Conservation (phyloP, 139 green algal species). For the Pseudopediastrum boryanum region DNA sequence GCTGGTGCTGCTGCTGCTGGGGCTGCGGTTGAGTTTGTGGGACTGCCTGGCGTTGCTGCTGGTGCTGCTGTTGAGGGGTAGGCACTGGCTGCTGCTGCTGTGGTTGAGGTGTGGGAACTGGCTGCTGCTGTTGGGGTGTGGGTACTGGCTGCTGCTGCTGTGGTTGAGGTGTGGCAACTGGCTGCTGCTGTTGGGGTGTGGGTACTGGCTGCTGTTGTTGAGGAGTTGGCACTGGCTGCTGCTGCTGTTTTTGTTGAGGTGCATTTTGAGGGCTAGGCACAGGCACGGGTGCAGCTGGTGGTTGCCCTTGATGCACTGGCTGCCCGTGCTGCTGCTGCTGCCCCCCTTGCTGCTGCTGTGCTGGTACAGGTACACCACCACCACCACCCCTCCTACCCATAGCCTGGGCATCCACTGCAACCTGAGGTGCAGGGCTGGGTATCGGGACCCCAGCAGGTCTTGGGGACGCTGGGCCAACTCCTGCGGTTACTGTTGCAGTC, state of each 20-base stretch:
- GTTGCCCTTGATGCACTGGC: not conserved
- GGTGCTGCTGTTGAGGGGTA: not conserved
- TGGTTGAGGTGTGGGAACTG: not conserved
- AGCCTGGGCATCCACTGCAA: too few relatives aligned
- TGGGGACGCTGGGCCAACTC: too few relatives aligned
- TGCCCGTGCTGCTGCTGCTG: not conserved
- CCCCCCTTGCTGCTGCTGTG: too few relatives aligned
- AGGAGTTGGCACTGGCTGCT: not conserved
- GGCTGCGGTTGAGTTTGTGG: not conserved
- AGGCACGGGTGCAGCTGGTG: not conserved
- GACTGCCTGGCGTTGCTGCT: not conserved
- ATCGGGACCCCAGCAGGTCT: too few relatives aligned
- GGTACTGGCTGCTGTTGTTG: not conserved
- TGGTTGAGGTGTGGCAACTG: not conserved
- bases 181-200: not conserved
- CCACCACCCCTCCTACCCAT: too few relatives aligned
- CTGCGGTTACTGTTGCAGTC: too few relatives aligned
- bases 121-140: constrained; percentile 36
- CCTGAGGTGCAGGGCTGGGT: too few relatives aligned
- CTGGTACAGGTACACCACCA: too few relatives aligned
- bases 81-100: not conserved
- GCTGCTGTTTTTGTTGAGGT: constrained; percentile 13
- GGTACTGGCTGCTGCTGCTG: constrained; percentile 18
- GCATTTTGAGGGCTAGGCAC: too few relatives aligned
- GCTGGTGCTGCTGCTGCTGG: constrained; percentile 2